Evolutionary conservation across 2,329 filamentous ascomycete genomes (phyloP), one percentile per base, ranked within the genome.

Genomic region (Colletotrichum scovillei): DNA sequence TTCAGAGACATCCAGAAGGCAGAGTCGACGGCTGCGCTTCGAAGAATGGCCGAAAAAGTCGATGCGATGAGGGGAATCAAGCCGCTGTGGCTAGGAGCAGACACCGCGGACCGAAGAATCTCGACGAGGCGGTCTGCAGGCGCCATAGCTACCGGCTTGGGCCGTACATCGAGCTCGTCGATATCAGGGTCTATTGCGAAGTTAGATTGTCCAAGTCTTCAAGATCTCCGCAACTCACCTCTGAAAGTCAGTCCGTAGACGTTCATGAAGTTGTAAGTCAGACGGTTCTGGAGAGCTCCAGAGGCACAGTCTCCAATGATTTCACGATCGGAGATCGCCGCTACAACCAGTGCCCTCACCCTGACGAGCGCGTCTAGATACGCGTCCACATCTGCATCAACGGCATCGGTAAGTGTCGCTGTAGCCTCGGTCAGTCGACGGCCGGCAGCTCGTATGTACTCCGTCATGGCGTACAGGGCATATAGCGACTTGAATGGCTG

Each of bases 401-500:
- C 57, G 35, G 68, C 12, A 74, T 58, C 63, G 38, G 38, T 32
- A 24, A 58, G 28, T 14, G n/a, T 14, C n/a, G 53, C 32, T 16
- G 35, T n/a, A 24, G 38, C 46, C n/a, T 74, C 72, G 26, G 63
- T 74, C 63, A 74, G 77, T 76, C 78, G 83, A 79, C 84, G 84
- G 74, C 82, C 76, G 9, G 78, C 82, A 30, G 60, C 46, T 30
- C 86, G 83, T 52, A 95, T 86, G 79, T 92, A 92, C 67, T 91
- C 88, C 26, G 86, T 84, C 52, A 97, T 85, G 0, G 92, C 90
- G 78, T 92, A 88, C 1, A 95, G 82, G 3, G 92, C 92, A 79
- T 95, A 97, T 0, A 95, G 86, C 2, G 91, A 91, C 77, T 92
- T 93, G 84, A 91, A 95, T 2, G 92, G 92, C 72, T 93, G 91